These are phyloP conservation scores for Pseudoscleropodium purum DNA, from an alignment of 225 moss, liverwort and hornwort genomes.

Conservation along the genomic window DNA sequence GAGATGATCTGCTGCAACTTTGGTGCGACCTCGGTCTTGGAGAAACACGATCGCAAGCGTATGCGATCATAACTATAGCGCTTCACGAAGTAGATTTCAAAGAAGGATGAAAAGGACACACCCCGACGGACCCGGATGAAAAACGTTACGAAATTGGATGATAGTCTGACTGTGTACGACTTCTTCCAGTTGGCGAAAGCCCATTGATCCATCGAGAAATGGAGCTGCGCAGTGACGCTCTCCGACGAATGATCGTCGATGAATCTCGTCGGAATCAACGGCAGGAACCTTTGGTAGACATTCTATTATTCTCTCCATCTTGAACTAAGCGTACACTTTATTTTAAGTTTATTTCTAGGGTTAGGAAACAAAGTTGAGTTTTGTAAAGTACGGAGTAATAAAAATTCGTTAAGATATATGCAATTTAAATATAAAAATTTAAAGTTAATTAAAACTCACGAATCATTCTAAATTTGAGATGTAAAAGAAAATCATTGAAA, in stretches of 20 bases:
- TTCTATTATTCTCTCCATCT: not conserved
- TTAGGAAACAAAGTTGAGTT: not conserved
- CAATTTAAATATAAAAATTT: not conserved
- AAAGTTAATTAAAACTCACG: not conserved
- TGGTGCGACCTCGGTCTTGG: not conserved
- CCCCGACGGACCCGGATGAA: not conserved
- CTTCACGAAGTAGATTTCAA: not conserved
- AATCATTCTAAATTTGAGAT: not conserved
- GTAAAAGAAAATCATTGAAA: not conserved
- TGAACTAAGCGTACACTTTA: not conserved
- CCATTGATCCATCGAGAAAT: not conserved
- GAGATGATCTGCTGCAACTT: not conserved
- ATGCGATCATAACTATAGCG: not conserved
- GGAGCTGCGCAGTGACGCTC: not conserved
- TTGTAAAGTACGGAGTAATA: no score
- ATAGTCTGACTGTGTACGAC: not conserved
- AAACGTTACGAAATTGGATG: not conserved
- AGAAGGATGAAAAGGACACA: not conserved
- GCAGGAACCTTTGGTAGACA: not conserved
- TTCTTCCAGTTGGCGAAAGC: not conserved
- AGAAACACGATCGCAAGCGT: not conserved
- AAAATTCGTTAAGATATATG: not conserved
- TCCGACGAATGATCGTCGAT: not conserved
- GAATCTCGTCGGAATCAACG: not conserved
- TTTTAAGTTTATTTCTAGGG: not conserved